A percentile compares a stretch with the other conserved stretches of the same genome.
These are phyloP conservation scores for Tephrocybe sp. DNA, from an alignment of 768 basidiomycete genomes.

Conservation along the genomic window DNA sequence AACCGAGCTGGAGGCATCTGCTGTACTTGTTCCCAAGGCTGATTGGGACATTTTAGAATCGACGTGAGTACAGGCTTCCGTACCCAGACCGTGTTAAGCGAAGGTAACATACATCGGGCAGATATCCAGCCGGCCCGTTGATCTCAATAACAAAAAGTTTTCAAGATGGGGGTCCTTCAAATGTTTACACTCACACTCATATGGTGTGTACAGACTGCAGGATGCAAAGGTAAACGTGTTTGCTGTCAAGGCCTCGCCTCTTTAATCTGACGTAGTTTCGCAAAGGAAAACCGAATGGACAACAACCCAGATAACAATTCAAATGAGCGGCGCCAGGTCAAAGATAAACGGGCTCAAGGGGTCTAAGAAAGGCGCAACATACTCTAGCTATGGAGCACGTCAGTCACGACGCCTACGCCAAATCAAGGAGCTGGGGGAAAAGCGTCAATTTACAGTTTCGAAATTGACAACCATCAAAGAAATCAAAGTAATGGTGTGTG, in stretches of 20 bases:
- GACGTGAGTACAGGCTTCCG: conserved; percentile 43
- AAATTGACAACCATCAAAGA: conserved; percentile 77
- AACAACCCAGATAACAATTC: conserved; percentile 61
- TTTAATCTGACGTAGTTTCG: not conserved
- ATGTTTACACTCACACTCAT: conserved; percentile 45
- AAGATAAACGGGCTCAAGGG: conserved; percentile 13
- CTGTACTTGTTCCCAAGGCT: conserved; percentile 54
- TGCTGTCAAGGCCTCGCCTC: not conserved
- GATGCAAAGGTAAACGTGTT: conserved; percentile 44
- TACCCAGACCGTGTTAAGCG: not conserved
- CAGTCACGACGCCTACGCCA: conserved; percentile 74
- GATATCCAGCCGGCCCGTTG: conserved; percentile 58
- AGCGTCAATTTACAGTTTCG: conserved; percentile 51
- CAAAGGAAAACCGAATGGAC: conserved; percentile 57
- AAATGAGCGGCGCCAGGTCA: conserved; percentile 28
- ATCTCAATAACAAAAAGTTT: conserved; percentile 44
- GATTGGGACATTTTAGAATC: conserved; percentile 67
- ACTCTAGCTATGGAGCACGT: conserved; percentile 44
- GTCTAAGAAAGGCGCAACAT: conserved; percentile 18
- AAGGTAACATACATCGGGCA: conserved; percentile 23
- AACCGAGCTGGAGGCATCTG: conserved; percentile 56
- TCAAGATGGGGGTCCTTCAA: conserved; percentile 28
- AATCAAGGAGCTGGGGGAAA: conserved; percentile 49
- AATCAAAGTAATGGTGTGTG: conserved; percentile 64
- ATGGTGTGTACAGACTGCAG: conserved; percentile 64